These are phyloP conservation scores for Geum urbanum DNA, from an alignment of 306 rosid species.

Conservation along the genomic window DNA sequence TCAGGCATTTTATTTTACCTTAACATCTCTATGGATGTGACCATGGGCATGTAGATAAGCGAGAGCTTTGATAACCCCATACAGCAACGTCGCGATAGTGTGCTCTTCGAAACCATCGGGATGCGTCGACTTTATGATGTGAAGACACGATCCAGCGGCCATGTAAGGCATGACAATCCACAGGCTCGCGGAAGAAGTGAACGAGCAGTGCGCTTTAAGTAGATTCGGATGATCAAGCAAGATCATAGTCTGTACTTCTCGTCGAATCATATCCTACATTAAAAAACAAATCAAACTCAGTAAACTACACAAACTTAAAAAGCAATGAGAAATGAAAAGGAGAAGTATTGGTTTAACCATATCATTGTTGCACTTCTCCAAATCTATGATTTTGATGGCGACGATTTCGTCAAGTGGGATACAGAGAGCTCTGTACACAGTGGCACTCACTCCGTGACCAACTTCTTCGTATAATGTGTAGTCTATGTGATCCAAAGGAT, in stretches of 20 bases:
- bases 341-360: conserved; percentile 41
- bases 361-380: conserved; percentile 78
- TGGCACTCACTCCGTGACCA: conserved; percentile 94
- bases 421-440: conserved; percentile 81
- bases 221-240: conserved; percentile 80
- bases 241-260: conserved; percentile 89
- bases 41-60: conserved; percentile 87
- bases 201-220: conserved; percentile 81
- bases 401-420: conserved; percentile 69
- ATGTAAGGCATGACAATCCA: conserved; percentile 99
- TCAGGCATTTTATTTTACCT: conserved; percentile 35
- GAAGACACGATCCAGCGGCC: conserved; percentile 93
- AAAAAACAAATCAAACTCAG: not conserved
- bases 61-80: conserved; percentile 77
- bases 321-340: not conserved
- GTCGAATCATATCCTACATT: conserved; percentile 68
- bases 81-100: conserved; percentile 67
- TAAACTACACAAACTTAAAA: not conserved
- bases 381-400: conserved; percentile 89
- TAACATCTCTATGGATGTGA: conserved; percentile 87
- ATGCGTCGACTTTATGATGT: conserved; percentile 76
- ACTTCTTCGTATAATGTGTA: conserved; percentile 86
- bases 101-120: conserved; percentile 84
- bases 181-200: conserved; percentile 67
- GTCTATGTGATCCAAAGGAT: conserved; percentile 62